Evolutionary conservation across 306 rosid species (phyloP), one percentile per base, ranked within the genome.

Genomic region (Quercus rubra): DNA sequence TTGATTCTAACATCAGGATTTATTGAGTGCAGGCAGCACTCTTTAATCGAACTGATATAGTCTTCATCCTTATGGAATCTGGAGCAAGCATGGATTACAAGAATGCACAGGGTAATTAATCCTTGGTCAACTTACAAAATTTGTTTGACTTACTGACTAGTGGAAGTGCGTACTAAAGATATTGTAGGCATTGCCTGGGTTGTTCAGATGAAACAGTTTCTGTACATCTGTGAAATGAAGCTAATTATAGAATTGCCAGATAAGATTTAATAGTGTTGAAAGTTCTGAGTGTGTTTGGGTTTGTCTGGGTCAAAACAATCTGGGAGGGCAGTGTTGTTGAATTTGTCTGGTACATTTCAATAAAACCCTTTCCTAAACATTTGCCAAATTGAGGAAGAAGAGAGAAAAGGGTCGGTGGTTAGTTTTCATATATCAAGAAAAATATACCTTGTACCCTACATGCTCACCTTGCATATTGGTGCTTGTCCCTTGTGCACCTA

Each of bases 31-130:
- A 93, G 99, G 99, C 97, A 71, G 93, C 99, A 28, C 94, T 96
- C 77, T 96, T 96, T 78, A 96, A 93, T 86, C 98, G 90, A 78
- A 91, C 98, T n/a, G 98, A 91, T 71, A 96, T 93, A 79, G 96
- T 77, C 70, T 96, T 93, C 84, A 77, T 88, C 81, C 99, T 96
- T 73, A 96, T 96, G 95, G 98, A 93, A 63, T 84, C 87, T 63
- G 99, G 99, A 85, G 99, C 96, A 82, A 93, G 83, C 83, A 83
- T 96, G 78, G 84, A 86, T 55, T 87, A 83, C 89, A 96, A 90
- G 89, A 96, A 96, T 83, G 93, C 99, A 69, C 99, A 96, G 83
- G 99, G 99, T 85, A 91, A 82, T 78, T 71, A 80, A 69, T 74
- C 57, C 46, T 61, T 77, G 41, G 63, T 55, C 78, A 71, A 78